Conservation (phyloP, 164 flowering plant genomes). For the Brasenia schreberi region DNA sequence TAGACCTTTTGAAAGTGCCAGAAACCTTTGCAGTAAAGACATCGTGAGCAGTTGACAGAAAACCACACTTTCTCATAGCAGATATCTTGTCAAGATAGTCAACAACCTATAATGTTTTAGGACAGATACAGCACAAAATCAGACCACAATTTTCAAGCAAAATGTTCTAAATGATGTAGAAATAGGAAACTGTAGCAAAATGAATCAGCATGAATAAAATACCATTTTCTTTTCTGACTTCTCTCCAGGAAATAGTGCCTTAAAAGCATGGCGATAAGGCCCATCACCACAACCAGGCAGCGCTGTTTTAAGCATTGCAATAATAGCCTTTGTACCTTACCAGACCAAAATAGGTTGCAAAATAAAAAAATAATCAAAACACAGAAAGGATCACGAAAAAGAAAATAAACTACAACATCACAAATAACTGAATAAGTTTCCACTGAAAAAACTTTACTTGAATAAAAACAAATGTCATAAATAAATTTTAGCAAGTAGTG, state of each 20-base stretch:
- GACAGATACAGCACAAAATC: too few relatives aligned
- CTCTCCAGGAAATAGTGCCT: slow-evolving; percentile 65
- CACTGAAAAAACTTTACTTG: too few relatives aligned
- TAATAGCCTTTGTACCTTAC: slow-evolving; percentile 61
- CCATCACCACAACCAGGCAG: slow-evolving; percentile 72
- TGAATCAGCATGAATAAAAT: slow-evolving; percentile 1
- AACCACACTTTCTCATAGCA: slow-evolving; percentile 53
- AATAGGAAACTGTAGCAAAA: neutral
- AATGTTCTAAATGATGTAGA: too few relatives aligned
- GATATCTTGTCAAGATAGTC: slow-evolving; percentile 72
- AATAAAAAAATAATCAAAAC: neutral
- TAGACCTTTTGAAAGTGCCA: slow-evolving; percentile 88
- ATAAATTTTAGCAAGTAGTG: too few relatives aligned
- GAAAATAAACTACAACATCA: too few relatives aligned
- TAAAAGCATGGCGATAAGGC: slow-evolving; percentile 69
- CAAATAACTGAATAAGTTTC: too few relatives aligned
- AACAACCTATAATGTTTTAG: slow-evolving; percentile 39
- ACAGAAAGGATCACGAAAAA: too few relatives aligned
- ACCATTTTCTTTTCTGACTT: slow-evolving; percentile 87
- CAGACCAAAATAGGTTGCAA: slow-evolving; percentile 1
- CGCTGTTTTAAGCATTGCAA: slow-evolving; percentile 69
- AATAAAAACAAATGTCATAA: too few relatives aligned
- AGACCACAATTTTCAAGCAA: too few relatives aligned
- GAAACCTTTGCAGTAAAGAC: slow-evolving; percentile 81
- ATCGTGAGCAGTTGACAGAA: slow-evolving; percentile 62